Evolutionary conservation across 169 alveolate genomes (phyloP), one percentile per base, ranked within the genome.

Genomic region (Plasmodium adleri): DNA sequence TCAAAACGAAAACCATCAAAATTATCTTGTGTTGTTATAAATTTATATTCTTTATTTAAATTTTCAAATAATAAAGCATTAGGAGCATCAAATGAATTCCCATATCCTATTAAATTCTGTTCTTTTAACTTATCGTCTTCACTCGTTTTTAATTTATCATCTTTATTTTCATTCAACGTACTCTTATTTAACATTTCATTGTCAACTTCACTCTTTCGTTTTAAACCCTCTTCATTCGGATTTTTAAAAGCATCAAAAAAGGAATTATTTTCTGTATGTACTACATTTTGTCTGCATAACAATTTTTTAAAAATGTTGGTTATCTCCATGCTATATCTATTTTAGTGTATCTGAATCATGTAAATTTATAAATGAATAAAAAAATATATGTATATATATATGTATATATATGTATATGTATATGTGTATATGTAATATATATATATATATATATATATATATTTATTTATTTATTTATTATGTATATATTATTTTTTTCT

Each of bases 1-100:
- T 97, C 99, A 56, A 97, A 93, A 56, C 99, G 91, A 93, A 97
- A 95, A 3, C 99, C 99, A 92, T 97, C 99, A 74, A 94, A 97
- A 72, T 93, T 96, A 88, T 97, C 99, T 91, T 95, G 97, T 10
- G 96, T 94, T 20, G 96, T 92, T 43, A 97, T 93, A 75, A 90
- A 94, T 92, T 95, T 94, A 92, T 93, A 93, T 93, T 97, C 99
- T 49, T 96, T 92, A 45, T 96, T 88, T 70, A 97, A 76, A 68
- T 95, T 93, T 92, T 95, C 97, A 78, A 86, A 95, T 28, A 86
- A 63, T 32, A 86, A 72, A 9, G 92, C 92, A 59, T 70, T 60
- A 49, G 92, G 87, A 10, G 92, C 74, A 60, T 86, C 92, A 60
- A 86, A 86, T 2, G 62, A 24, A 72, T 86, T 86, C 20, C 64